Conservation (phyloP, 805 yeast species). For the Cyberlindnera amylophila region DNA sequence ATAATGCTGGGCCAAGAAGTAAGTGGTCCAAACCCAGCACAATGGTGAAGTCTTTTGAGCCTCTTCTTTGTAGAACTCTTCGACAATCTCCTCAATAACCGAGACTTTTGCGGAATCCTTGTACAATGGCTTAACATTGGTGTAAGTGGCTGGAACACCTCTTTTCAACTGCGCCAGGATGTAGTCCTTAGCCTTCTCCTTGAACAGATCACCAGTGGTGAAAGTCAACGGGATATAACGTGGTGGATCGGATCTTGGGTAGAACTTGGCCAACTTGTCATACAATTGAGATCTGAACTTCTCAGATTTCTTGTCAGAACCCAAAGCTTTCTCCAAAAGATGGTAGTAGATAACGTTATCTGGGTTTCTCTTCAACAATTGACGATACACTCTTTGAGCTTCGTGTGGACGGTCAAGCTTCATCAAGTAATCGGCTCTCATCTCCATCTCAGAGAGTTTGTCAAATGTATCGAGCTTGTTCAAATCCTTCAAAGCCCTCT, state of each 20-base stretch:
- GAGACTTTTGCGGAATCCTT: conserved; percentile 33
- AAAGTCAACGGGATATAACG: conserved; percentile 74
- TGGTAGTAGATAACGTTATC: conserved; percentile 67
- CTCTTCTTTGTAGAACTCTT: conserved; percentile 37
- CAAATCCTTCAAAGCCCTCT: conserved; percentile 54
- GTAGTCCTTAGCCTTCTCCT: conserved; percentile 47
- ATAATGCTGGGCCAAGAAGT: conserved; percentile 77
- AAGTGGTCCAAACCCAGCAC: conserved; percentile 59
- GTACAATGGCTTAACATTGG: conserved; percentile 79
- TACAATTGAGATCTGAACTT: conserved; percentile 58
- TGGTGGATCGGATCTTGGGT: conserved; percentile 84
- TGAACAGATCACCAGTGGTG: conserved; percentile 51
- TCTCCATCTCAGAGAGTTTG: conserved; percentile 57
- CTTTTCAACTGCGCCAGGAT: conserved; percentile 58
- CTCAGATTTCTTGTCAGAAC: conserved; percentile 41
- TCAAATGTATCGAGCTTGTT: conserved; percentile 53
- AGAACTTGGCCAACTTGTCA: conserved; percentile 58
- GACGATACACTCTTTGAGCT: conserved; percentile 66
- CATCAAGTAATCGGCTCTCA: conserved; percentile 59
- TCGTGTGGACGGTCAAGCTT: conserved; percentile 54
- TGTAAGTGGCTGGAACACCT: conserved; percentile 89
- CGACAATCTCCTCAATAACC: conserved; percentile 50
- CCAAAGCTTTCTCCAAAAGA: conserved; percentile 62
- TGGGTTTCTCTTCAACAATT: conserved; percentile 79
- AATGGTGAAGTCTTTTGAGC: conserved; percentile 32